Percentiles rank a stretch among this genome's conserved stretches.
These are phyloP conservation scores for Aureobasidium sp. DNA, from an alignment of 2,329 filamentous ascomycete species.

Conservation along the genomic window DNA sequence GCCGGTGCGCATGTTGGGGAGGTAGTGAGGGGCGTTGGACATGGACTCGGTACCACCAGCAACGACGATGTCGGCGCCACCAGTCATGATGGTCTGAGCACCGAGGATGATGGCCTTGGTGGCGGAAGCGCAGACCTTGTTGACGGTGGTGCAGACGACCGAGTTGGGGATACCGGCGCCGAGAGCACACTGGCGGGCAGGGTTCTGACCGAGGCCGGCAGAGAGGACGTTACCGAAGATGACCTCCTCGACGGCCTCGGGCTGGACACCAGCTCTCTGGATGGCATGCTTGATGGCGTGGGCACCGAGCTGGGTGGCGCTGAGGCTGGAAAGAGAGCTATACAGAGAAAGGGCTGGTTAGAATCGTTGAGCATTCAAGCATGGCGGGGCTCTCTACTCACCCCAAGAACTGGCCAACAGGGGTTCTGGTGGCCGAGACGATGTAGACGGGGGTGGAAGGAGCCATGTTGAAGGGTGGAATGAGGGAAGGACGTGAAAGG, in stretches of 20 bases:
- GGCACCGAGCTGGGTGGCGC: conserved; percentile 77
- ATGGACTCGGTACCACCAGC: conserved; percentile 96
- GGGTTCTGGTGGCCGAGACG: conserved; percentile 83
- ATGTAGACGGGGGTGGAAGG: conserved; percentile 88
- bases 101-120: conserved; percentile 92
- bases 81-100: conserved; percentile 95
- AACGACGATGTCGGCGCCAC: conserved; percentile 86
- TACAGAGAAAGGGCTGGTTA: conserved; percentile 22
- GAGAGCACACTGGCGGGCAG: conserved; percentile 88
- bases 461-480: conserved; percentile 51
- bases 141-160: conserved; percentile 84
- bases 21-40: conserved; percentile 96
- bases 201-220: conserved; percentile 91
- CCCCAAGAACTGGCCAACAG: conserved; percentile 92
- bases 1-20: conserved; percentile 76
- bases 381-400: conserved; percentile 38
- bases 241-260: conserved; percentile 87
- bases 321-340: conserved; percentile 83
- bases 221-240: conserved; percentile 98
- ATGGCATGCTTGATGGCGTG: conserved; percentile 90
- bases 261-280: conserved; percentile 78
- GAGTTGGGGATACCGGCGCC: conserved; percentile 75
- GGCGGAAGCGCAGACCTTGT: conserved; percentile 97
- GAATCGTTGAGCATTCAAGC: background rate
- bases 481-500: background rate